Evolutionary conservation across 129 eudicot species (phyloP).

Genomic region (Lonicera japonica): DNA sequence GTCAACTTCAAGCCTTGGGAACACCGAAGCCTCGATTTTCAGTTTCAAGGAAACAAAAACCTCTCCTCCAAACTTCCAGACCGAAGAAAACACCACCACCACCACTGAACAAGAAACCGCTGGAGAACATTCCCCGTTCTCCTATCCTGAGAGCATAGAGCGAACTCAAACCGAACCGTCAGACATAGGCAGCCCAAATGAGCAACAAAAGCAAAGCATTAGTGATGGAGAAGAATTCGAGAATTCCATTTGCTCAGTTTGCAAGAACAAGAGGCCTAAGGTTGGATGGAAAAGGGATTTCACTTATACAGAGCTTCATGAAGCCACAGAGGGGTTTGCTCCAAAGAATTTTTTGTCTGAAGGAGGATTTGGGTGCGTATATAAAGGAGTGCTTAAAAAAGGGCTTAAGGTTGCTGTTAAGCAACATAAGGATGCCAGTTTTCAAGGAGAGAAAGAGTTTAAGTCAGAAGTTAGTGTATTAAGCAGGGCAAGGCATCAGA

Average conservation of each 20-base stretch:
- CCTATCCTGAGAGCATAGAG: conserved; percentile 13
- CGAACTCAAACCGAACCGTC: background rate
- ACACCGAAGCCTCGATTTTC: conserved; percentile 27
- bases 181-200: conserved; percentile 2
- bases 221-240: conserved; percentile 21
- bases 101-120: conserved; percentile 4
- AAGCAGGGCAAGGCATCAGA: conserved; percentile 60
- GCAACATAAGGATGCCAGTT: conserved; percentile 52
- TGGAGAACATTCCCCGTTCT: background rate
- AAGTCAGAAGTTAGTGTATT: conserved; percentile 66
- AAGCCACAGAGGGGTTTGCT: conserved; percentile 52
- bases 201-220: conserved; percentile 5
- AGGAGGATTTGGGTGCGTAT: conserved; percentile 73
- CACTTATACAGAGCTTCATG: conserved; percentile 47
- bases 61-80: conserved; percentile 10
- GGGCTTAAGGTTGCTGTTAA: conserved; percentile 61
- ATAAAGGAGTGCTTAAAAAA: conserved; percentile 36
- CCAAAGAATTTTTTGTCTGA: conserved; percentile 48
- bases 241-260: conserved; percentile 42
- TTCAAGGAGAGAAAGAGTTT: conserved; percentile 78
- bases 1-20: conserved; percentile 28
- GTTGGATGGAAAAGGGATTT: conserved; percentile 37
- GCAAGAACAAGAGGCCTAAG: conserved; percentile 46
- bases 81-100: conserved; percentile 6
- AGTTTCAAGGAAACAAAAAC: conserved; percentile 16